A percentile compares a stretch with the other conserved stretches of the same genome.
phyloP scores from a whole-genome alignment of 805 yeast genomes.

The Candida vartiovaarae region DNA sequence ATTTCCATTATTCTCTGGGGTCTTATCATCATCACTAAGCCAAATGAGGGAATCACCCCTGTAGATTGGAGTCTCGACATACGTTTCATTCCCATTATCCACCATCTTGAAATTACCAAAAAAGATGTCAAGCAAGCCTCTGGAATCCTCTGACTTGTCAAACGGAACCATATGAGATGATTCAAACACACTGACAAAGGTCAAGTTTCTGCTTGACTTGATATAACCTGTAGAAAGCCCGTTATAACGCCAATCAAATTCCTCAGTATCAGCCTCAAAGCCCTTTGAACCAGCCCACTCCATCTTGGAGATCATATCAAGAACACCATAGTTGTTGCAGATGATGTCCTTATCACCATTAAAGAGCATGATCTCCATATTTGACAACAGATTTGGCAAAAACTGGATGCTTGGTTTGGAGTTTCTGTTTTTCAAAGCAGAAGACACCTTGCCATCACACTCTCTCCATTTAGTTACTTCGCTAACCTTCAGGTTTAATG shows the following conservation, averaged over 20 bases:
- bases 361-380: conserved; percentile 61
- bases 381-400: conserved; percentile 56
- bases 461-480: conserved; percentile 59
- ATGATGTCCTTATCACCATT: conserved; percentile 86
- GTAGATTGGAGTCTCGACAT: conserved; percentile 22
- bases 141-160: conserved; percentile 62
- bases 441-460: conserved; percentile 58
- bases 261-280: conserved; percentile 20
- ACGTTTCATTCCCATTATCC: conserved; percentile 10
- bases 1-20: not conserved
- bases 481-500: conserved; percentile 42
- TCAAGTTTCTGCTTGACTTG: conserved; percentile 60
- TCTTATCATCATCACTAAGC: conserved; percentile 5
- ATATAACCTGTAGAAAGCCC: conserved; percentile 36
- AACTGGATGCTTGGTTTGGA: conserved; percentile 57
- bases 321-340: conserved; percentile 77
- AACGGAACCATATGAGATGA: conserved; percentile 94
- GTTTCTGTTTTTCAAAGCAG: conserved; percentile 40
- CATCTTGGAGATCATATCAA: conserved; percentile 53
- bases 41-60: conserved; percentile 2
- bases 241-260: conserved; percentile 41
- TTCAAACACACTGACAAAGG: conserved; percentile 65
- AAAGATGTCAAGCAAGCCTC: conserved; percentile 60
- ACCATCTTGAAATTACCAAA: conserved; percentile 19
- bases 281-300: conserved; percentile 53